A percentile compares a stretch with the other conserved stretches of the same genome.
Conservation (phyloP, 192 early-diverging fungal species). For the Radiomyces spectabilis region DNA sequence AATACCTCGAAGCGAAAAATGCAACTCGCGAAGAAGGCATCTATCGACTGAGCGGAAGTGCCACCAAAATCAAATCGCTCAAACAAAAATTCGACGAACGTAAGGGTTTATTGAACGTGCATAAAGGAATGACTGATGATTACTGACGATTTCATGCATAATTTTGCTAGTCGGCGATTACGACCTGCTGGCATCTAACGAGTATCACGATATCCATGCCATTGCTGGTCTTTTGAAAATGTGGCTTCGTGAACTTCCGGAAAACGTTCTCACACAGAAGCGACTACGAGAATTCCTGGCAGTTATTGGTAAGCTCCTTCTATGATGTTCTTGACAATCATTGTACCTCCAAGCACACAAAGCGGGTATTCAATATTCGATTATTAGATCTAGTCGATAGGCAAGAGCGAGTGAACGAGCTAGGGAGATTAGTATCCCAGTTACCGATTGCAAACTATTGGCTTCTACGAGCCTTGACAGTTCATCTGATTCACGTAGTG, state of each 20-base stretch:
- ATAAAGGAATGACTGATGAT: background rate
- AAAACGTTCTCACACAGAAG: constrained; percentile 80
- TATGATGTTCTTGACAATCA: background rate
- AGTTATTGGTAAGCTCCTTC: constrained; percentile 43
- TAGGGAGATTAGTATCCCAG: constrained; percentile 67
- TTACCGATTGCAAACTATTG: constrained; percentile 90
- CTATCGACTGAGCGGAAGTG: constrained; percentile 84
- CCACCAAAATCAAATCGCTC: constrained; percentile 63
- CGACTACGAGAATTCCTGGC: constrained; percentile 74
- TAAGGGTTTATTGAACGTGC: constrained; percentile 58
- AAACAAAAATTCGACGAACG: constrained; percentile 38
- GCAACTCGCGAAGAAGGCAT: constrained; percentile 91
- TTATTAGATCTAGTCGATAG: constrained; percentile 60
- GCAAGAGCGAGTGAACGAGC: constrained; percentile 72
- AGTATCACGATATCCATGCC: constrained; percentile 85
- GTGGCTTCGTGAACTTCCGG: constrained; percentile 84
- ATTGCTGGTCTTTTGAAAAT: constrained; percentile 90
- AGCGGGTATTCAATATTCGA: background rate
- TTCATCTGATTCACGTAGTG: constrained; percentile 88
- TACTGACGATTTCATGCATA: background rate
- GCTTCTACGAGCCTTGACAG: constrained; percentile 77
- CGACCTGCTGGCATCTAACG: constrained; percentile 50
- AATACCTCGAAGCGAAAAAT: constrained; percentile 88
- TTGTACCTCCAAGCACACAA: too few species aligned
- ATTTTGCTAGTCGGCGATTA: constrained; percentile 59